Evolutionary conservation across 768 basidiomycete species (phyloP).

Genomic region (Pisolithus tinctorius): DNA sequence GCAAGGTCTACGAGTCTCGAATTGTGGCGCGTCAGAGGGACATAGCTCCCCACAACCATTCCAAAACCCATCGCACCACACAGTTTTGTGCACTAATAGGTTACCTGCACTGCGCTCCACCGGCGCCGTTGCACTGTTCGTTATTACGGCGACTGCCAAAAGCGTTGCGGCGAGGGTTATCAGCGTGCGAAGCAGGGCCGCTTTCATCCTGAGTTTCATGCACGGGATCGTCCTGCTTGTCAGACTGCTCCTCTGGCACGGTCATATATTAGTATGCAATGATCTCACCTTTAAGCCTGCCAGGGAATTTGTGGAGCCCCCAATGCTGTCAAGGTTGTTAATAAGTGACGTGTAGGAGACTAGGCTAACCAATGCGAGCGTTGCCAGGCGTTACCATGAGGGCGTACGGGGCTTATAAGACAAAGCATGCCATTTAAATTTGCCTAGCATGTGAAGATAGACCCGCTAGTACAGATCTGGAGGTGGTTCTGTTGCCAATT

Average conservation of each 20-base stretch:
- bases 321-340: no score
- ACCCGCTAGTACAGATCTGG: no score
- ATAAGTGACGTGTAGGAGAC: no score
- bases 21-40: conserved; percentile 3
- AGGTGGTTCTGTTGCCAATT: no score
- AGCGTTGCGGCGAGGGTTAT: neutral
- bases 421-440: no score
- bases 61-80: conserved; percentile 8
- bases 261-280: neutral
- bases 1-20: conserved; percentile 7
- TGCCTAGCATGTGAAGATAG: no score
- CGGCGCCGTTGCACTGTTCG: neutral
- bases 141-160: neutral
- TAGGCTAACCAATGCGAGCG: no score
- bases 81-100: neutral
- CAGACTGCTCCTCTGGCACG: neutral
- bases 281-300: neutral
- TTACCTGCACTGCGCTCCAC: neutral
- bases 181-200: neutral
- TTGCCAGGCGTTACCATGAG: no score
- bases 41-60: conserved; percentile 5
- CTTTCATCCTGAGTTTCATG: neutral
- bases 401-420: no score
- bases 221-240: neutral
- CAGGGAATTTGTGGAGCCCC: neutral